phyloP scores from a whole-genome alignment of 768 basidiomycete species.

The Scleroderma citrinum region DNA sequence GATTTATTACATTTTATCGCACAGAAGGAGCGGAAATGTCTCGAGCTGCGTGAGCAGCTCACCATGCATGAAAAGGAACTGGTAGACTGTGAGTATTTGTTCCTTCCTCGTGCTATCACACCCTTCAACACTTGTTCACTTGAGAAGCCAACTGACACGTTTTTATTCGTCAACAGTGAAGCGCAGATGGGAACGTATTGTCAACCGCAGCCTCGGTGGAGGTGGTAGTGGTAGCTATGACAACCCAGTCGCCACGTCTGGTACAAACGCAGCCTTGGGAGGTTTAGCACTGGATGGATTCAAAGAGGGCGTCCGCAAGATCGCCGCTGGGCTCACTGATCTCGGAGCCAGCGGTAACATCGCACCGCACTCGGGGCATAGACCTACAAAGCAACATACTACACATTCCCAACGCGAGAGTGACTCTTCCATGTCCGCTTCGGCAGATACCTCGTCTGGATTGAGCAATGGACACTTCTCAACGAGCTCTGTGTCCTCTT shows the following conservation, averaged over 20 bases:
- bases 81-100: constrained; percentile 42
- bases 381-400: not conserved
- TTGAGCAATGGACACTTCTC: constrained; percentile 33
- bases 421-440: constrained; percentile 27
- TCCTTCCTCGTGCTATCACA: not conserved
- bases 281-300: constrained; percentile 46
- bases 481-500: constrained; percentile 42
- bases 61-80: constrained; percentile 69
- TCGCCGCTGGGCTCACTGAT: constrained; percentile 42
- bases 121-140: not conserved
- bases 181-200: constrained; percentile 79
- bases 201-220: constrained; percentile 54
- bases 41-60: constrained; percentile 75
- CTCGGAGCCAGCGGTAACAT: constrained; percentile 14
- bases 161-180: constrained; percentile 48
- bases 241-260: not conserved
- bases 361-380: constrained; percentile 1
- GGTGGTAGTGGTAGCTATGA: constrained; percentile 8
- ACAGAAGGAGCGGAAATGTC: constrained; percentile 79
- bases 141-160: not conserved
- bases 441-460: constrained; percentile 10
- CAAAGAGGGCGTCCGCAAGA: constrained; percentile 57
- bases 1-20: constrained; percentile 81
- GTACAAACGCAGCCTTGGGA: constrained; percentile 7
- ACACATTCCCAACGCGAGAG: constrained; percentile 7